These are phyloP conservation scores for Botrytis tulipae DNA, from an alignment of 2,329 filamentous ascomycete genomes.

Conservation along the genomic window DNA sequence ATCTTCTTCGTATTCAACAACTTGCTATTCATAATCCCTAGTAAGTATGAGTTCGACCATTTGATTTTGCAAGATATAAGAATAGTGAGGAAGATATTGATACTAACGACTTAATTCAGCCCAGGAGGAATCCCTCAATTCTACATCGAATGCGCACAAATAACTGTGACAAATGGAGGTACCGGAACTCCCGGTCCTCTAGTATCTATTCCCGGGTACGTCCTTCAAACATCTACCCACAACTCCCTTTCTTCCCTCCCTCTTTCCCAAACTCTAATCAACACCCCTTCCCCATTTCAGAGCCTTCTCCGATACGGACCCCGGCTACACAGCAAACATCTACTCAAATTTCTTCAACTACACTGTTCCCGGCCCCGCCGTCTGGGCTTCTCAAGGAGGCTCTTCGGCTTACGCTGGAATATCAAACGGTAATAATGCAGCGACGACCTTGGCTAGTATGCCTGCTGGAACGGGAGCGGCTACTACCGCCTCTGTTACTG, in stretches of 20 bases:
- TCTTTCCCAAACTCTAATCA: conserved; percentile 19
- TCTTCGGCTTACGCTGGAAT: not conserved
- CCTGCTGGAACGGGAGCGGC: not conserved
- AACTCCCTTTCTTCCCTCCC: no score
- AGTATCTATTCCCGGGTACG: conserved; percentile 35
- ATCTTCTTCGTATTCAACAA: conserved; percentile 36
- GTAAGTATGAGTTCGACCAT: not conserved
- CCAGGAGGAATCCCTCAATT: conserved; percentile 36
- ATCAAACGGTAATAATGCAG: not conserved
- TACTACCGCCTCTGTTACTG: not conserved
- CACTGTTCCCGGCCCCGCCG: conserved; percentile 35
- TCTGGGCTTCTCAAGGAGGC: conserved; percentile 29
- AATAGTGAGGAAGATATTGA: not conserved
- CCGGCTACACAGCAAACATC: conserved; percentile 33
- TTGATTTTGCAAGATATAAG: not conserved
- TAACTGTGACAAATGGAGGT: conserved; percentile 35
- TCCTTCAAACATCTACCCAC: not conserved
- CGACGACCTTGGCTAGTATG: conserved; percentile 3
- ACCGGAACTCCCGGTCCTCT: conserved; percentile 32
- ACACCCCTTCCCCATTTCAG: not conserved
- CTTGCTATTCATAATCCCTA: conserved; percentile 37
- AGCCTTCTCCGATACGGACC: conserved; percentile 4
- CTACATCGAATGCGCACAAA: conserved; percentile 37
- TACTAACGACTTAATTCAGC: not conserved
- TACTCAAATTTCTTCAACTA: conserved; percentile 36